Percentiles rank a stretch among this genome's conserved stretches.
Evolutionary conservation across 352 stramenopile species (phyloP).

Genomic region (Phytophthora gonapodyides): DNA sequence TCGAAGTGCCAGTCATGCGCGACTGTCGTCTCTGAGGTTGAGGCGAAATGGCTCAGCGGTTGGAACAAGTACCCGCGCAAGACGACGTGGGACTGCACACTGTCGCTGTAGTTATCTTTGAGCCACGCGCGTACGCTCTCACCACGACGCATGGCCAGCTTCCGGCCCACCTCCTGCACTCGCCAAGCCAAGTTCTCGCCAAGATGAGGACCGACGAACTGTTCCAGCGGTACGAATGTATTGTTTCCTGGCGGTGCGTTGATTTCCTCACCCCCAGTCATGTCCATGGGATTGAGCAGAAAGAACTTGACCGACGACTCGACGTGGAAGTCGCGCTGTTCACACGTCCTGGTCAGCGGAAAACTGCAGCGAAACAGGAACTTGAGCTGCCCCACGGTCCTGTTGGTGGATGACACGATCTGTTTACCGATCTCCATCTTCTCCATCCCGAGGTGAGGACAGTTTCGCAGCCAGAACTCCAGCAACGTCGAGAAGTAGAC

Average conservation of each 20-base stretch:
- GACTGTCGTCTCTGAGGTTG: constrained; percentile 49
- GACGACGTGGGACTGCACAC: constrained; percentile 60
- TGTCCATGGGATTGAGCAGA: constrained; percentile 50
- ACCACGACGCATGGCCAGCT: constrained; percentile 62
- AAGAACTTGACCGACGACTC: constrained; percentile 87
- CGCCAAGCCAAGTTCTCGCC: constrained; percentile 78
- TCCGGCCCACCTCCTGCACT: constrained; percentile 67
- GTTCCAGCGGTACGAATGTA: constrained; percentile 45
- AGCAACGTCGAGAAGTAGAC: constrained; percentile 76
- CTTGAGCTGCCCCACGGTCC: constrained; percentile 77
- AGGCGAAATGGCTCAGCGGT: constrained; percentile 49
- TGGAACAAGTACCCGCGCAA: constrained; percentile 73
- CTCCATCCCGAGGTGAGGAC: constrained; percentile 44
- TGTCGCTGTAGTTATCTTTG: constrained; percentile 51
- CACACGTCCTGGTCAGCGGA: constrained; percentile 9
- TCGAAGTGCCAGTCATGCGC: constrained; percentile 56
- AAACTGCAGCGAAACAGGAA: constrained; percentile 66
- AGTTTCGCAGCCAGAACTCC: constrained; percentile 71
- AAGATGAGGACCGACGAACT: constrained; percentile 74
- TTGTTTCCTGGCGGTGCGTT: not conserved
- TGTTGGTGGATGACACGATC: constrained; percentile 62
- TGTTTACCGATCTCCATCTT: constrained; percentile 61
- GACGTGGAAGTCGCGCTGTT: constrained; percentile 57
- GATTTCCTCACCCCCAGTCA: not conserved
- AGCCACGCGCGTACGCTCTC: constrained; percentile 63